Evolutionary conservation across 176 grass and related monocot species (phyloP).

Genomic region (Zizania latifolia): DNA sequence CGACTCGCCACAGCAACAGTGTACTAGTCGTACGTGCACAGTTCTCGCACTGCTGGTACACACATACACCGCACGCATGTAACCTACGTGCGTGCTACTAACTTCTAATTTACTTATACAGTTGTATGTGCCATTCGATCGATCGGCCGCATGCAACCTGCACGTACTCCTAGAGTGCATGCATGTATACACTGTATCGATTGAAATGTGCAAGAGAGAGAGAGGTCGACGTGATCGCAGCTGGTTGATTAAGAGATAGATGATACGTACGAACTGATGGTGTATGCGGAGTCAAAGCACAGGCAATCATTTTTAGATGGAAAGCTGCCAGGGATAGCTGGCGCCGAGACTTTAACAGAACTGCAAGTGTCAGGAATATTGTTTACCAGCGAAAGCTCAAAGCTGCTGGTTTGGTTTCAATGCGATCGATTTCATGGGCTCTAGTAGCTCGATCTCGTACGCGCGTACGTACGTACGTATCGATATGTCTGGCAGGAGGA

Average conservation of each 20-base stretch:
- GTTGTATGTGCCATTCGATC: no score
- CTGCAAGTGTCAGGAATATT: slow-evolving; percentile 44
- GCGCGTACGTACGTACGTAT: neutral
- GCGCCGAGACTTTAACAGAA: slow-evolving; percentile 37
- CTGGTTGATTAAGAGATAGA: neutral
- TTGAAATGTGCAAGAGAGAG: neutral
- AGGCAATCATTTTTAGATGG: slow-evolving; percentile 34
- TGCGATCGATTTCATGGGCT: neutral
- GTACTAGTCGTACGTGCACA: neutral
- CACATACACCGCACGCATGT: neutral
- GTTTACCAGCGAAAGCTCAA: slow-evolving; percentile 13
- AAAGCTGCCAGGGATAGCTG: slow-evolving; percentile 45
- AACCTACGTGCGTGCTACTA: neutral
- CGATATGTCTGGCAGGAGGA: neutral
- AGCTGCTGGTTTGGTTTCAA: neutral
- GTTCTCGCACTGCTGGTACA: neutral
- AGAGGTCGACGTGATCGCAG: neutral
- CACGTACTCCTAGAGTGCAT: neutral
- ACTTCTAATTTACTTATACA: neutral
- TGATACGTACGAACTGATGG: neutral
- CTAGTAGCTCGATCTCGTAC: neutral
- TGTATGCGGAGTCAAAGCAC: slow-evolving; percentile 15
- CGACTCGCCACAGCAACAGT: neutral
- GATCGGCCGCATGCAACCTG: no score
- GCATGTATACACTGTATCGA: neutral